Evolutionary conservation across 2,329 filamentous ascomycete genomes (phyloP).

Genomic region (Xylaria sp.): DNA sequence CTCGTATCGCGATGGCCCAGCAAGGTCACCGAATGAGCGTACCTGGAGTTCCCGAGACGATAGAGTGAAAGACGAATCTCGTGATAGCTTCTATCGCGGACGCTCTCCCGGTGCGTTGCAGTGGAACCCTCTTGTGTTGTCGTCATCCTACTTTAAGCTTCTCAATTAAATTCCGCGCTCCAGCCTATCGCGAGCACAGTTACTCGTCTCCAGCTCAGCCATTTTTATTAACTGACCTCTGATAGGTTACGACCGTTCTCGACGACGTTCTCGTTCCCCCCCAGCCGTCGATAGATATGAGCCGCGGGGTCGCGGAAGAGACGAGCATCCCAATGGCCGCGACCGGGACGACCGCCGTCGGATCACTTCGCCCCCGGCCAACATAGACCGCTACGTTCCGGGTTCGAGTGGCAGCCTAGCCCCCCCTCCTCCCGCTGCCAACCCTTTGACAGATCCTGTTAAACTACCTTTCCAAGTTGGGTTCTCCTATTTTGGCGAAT

Average conservation of each 20-base stretch:
- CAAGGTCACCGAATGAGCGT: constrained; percentile 65
- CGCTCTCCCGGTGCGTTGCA: constrained; percentile 75
- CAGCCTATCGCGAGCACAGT: not conserved
- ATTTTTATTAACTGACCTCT: constrained; percentile 39
- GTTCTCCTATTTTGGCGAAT: constrained; percentile 87
- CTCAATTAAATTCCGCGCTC: not conserved
- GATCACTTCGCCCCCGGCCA: constrained; percentile 71
- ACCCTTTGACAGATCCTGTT: constrained; percentile 78
- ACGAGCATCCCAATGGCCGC: constrained; percentile 69
- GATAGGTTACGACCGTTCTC: constrained; percentile 65
- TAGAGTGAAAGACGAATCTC: constrained; percentile 62
- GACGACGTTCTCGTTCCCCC: constrained; percentile 78
- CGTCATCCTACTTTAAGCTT: constrained; percentile 36
- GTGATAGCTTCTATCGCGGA: constrained; percentile 71
- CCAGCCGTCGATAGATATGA: constrained; percentile 80
- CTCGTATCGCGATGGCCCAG: constrained; percentile 63
- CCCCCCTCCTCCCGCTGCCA: constrained; percentile 64
- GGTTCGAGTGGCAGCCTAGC: constrained; percentile 66
- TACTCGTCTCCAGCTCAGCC: not conserved
- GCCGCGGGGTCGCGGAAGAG: constrained; percentile 71
- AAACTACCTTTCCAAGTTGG: constrained; percentile 82
- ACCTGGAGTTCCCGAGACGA: constrained; percentile 65
- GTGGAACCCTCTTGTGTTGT: constrained; percentile 32
- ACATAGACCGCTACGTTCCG: constrained; percentile 87
- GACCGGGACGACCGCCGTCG: constrained; percentile 69